Conservation (phyloP, 2,329 filamentous ascomycete species). For the Chaetomiaceae sp. region DNA sequence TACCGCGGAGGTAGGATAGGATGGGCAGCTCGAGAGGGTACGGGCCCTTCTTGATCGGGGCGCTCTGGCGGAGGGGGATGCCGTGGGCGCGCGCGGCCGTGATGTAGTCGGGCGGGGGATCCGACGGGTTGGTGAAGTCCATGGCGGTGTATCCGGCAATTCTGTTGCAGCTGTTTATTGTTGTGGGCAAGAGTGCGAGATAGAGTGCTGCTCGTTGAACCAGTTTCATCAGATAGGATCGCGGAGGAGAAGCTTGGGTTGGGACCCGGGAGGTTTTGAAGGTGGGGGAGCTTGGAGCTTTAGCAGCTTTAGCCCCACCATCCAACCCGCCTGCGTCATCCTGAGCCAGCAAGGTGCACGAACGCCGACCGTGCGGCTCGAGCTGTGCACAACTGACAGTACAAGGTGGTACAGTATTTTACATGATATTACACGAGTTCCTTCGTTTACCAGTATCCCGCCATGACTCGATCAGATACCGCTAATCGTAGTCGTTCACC, state of each 20-base stretch:
- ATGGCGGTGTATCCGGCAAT: conserved; percentile 17
- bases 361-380: neutral
- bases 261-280: neutral
- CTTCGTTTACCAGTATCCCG: too few relatives aligned
- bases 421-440: too few relatives aligned
- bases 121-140: conserved; percentile 30
- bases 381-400: neutral
- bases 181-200: neutral
- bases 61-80: conserved; percentile 32
- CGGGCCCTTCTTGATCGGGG: conserved; percentile 47
- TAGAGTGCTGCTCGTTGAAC: neutral
- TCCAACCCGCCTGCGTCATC: conserved; percentile 8
- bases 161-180: neutral
- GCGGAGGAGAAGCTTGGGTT: neutral
- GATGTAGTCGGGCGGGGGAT: conserved; percentile 45
- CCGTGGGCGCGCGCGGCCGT: conserved; percentile 39
- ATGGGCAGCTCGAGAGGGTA: conserved; percentile 75
- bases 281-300: conserved; percentile 4
- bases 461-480: too few relatives aligned
- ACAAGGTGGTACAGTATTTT: too few relatives aligned
- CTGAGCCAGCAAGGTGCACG: neutral
- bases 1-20: conserved; percentile 68
- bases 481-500: conserved; percentile 46
- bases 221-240: neutral
- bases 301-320: conserved; percentile 4